Base-by-base conservation (phyloP, 169 alveolate species). In the Cyclospora cayetanensis region DNA sequence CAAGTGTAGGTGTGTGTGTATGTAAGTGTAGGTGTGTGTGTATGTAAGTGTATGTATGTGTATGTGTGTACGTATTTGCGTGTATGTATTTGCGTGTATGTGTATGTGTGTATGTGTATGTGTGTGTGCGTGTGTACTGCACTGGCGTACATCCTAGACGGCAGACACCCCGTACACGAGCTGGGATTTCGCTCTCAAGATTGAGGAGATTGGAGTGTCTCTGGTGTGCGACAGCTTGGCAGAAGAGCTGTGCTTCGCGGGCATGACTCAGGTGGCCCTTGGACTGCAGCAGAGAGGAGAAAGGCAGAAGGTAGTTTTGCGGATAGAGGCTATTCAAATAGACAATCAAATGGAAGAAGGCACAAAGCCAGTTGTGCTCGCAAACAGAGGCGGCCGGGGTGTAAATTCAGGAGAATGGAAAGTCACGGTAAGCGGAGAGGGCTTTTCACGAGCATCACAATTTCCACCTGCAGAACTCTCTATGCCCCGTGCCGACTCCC, bases 311-410 rank as follows among this genome's bases (percentile, higher is more conserved):
- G 91, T 96, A 22, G 96, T 95, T 29, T 63, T 96, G 5, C 89
- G 96, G 60, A 94, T 96, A n/a, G 91, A 94, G 29, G 96, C 94
- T 68, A 95, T 96, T 0, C 98, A 96, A 42, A 68, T 96, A 60
- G 98, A 96, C 86, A 94, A 94, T 70, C 98, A 96, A 86, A 80
- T 95, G 42, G 97, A 95, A 35, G 91, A 87, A 31, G 87, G 80
- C n/a, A 52, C 27, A 29, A 90, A 82, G 66, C 91, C 94, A n/a
- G 91, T 79, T 29, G 80, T 90, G 11, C 86, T 90, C 34, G 86
- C 90, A 15, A 87, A 87, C 29, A 79, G 93, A 4, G 90, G 93
- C 0, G 90, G 93, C 60, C 60, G 70, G 43, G 80, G 65, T 5
- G 29, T 25, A n/a, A n/a, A n/a, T n/a, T n/a, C n/a, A n/a, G n/a